Evolutionary conservation across 345 rosid genomes (phyloP), one percentile per base, ranked within the genome.

Genomic region (Moringa oleifera): DNA sequence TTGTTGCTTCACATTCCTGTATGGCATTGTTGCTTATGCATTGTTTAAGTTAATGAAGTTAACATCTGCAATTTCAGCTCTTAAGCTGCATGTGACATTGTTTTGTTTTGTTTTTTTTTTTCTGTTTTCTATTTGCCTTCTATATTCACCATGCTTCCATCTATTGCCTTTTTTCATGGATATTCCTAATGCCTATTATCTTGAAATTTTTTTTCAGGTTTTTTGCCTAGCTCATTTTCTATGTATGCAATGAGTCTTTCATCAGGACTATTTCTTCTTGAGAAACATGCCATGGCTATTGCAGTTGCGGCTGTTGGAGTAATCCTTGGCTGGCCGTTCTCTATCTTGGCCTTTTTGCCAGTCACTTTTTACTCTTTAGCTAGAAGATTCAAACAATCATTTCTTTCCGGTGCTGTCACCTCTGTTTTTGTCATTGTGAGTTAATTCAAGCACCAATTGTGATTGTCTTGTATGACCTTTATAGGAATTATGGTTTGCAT

Each of bases 291-390:
- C 47, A 63, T 67, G 80, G 88, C 96, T 62, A 96, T 94, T 58
- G 80, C 85, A 54, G 85, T 83, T 70, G 85, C 99, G 52, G 85
- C 84, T 51, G 41, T 59, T 18, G 99, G 97, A 20, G 97, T 90
- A 63, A 76, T 94, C 68, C 95, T 94, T 71, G 99, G 99, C 59
- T 90, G 99, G 99, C 97, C 99, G 15, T 94, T 94, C 75, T 90
- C 97, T 2, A 71, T 94, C 63, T 74, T 94, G 83, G 97, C 88
- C n/a, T 94, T 94, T 79, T 77, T 88, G 58, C 99, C 97, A 0
- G 72, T 94, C 25, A 81, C 89, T 23, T 53, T 85, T 28, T 88
- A 77, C 61, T 73, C 95, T 71, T 73, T 94, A 71, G 57, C 61
- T 54, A 85, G 74, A 81, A 84, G 81, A 77, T 88, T 90, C 60